Base-by-base conservation (phyloP, 441 rosid species). In the Jatropha podagrica region DNA sequence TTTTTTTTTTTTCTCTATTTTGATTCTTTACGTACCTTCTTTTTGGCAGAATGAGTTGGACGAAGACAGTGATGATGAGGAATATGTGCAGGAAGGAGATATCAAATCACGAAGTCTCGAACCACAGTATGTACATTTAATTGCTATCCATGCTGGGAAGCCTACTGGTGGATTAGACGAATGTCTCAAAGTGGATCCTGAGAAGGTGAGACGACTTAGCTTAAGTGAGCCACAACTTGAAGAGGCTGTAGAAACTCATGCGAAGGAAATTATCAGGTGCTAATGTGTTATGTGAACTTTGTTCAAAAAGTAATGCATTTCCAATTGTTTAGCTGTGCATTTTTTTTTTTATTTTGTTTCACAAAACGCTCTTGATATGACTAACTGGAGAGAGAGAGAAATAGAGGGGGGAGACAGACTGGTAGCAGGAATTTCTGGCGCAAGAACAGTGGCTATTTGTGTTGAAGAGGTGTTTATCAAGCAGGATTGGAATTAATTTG, bases 111-210 rank as follows among this genome's bases (percentile, higher is more conserved):
- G 73, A 69, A 67, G 75, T 52, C 51, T 58, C 61, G 88, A 80
- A 0, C 86, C 89, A 20, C 83, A 87, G 58, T 95, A 95, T 79
- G 93, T 84, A 76, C 72, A 85, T 70, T 54, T 95, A 76, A 95
- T 95, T 78, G 91, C 98, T 77, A 93, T 93, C 54, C 95, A 86
- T 64, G 96, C 98, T 54, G 96, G 98, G 72, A 95, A 92, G 86
- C 97, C 97, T 15, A 92, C 90, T 85, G 99, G 99, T 26, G 96
- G 95, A 10, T 72, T 90, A 55, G 64, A 23, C 66, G 92, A 86
- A 68, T 86, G 87, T 58, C 81, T 93, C 41, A 83, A 73, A 52
- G 91, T 93, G 48, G 91, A 94, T 78, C 86, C 86, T 64, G 87
- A 89, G 74, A 87, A 88, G 79, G 92, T 92, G 71, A 93, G 97